Conservation (phyloP, 2,329 filamentous ascomycete genomes). For the Epichloe baconii region DNA sequence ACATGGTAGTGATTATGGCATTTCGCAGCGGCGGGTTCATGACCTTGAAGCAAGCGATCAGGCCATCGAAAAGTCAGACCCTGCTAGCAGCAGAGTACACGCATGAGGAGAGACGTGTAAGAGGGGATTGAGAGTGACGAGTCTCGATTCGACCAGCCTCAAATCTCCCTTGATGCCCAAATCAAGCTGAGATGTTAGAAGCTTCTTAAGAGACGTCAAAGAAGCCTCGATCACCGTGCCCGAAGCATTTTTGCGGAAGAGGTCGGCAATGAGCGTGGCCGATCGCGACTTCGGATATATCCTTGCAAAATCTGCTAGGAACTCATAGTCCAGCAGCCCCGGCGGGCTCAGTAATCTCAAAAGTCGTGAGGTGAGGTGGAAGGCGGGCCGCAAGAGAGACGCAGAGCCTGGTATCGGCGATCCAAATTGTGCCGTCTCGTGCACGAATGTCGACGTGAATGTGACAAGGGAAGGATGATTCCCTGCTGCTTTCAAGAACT, state of each 20-base stretch:
- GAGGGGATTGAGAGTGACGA: conserved; percentile 50
- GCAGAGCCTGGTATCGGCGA: conserved; percentile 11
- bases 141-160: conserved; percentile 36
- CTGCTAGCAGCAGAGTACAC: conserved; percentile 57
- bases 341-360: conserved; percentile 29
- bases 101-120: conserved; percentile 46
- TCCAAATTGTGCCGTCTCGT: conserved; percentile 32
- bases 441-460: conserved; percentile 41
- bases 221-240: conserved; percentile 34
- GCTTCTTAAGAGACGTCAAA: conserved; percentile 46
- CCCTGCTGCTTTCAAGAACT: conserved; percentile 36
- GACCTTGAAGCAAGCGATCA: conserved; percentile 52
- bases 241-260: conserved; percentile 38
- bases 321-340: conserved; percentile 48
- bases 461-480: conserved; percentile 42
- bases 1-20: conserved; percentile 57
- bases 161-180: conserved; percentile 43
- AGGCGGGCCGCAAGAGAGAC: conserved; percentile 48
- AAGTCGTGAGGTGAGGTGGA: conserved; percentile 48
- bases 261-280: conserved; percentile 31
- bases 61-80: conserved; percentile 78
- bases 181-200: conserved; percentile 50
- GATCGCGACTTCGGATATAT: conserved; percentile 52
- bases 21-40: conserved; percentile 52
- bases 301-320: conserved; percentile 55